Evolutionary conservation across 352 stramenopile genomes (phyloP), one percentile per base, ranked within the genome.

Genomic region (Elongisporangium prolatum): DNA sequence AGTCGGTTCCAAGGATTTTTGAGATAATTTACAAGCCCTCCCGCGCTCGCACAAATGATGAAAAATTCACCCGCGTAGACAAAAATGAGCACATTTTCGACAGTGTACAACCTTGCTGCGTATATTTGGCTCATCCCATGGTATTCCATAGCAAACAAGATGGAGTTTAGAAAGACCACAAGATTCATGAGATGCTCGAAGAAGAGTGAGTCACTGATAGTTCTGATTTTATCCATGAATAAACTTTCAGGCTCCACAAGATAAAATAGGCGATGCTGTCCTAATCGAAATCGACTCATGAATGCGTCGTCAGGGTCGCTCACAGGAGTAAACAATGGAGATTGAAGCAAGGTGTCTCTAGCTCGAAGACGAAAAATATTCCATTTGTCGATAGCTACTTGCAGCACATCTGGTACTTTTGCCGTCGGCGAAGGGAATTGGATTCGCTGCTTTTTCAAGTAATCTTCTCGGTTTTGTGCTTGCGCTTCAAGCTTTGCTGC

Each of bases 131-230:
- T 72, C 82, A 89, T 91, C 1, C 81, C 85, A 50, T 88, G 75
- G 38, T 91, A 91, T 60, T 93, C 84, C 20, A 93, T 75, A 10
- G 83, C 77, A 10, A 93, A 89, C 10, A 95, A 61, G 0, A 93
- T 54, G 1, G 79, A 81, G 65, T 93, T 95, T 22, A 74, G 59
- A 49, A 95, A 83, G 4, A 95, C 81, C 13, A 91, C 64, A 4
- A 72, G 22, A 54, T 91, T 93, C 74, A 93, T 91, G 24, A 86
- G 69, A 53, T 91, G 76, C 53, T 95, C 83, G 24, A 95, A 93
- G 0, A 75, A 52, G 8, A 76, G 49, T 0, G 77, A 88, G 22
- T 91, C 80, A 10, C 69, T 75, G 13, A 88, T 67, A 17, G 61
- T 61, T 0, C 64, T 63, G 11, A 93, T 72, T 25, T 53, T 74